Conservation (phyloP, 208 protist genomes). For the Leishmania lainsoni region DNA sequence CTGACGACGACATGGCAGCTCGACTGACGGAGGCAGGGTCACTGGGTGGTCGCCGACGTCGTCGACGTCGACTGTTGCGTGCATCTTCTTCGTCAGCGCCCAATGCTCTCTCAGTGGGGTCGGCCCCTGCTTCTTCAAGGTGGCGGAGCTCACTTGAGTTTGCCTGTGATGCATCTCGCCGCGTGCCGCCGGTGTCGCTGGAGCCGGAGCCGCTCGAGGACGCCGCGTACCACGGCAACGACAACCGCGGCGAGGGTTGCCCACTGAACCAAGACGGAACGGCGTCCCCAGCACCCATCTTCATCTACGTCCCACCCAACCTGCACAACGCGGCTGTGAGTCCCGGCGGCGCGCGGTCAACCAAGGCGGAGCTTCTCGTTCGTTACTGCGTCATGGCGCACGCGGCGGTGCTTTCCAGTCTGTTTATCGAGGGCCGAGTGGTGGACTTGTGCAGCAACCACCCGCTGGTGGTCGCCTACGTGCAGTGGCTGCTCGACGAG, state of each 20-base stretch:
- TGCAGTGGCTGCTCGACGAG: slow-evolving; percentile 60
- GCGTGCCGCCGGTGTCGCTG: slow-evolving; percentile 42
- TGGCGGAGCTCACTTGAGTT: slow-evolving; percentile 7
- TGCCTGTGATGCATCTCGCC: slow-evolving; percentile 32
- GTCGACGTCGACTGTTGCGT: not conserved
- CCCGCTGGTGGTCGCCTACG: slow-evolving; percentile 48
- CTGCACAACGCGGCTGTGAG: not conserved
- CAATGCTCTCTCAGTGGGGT: not conserved
- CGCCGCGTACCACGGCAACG: slow-evolving; percentile 73
- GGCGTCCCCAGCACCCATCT: slow-evolving; percentile 42
- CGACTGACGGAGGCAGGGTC: slow-evolving; percentile 6
- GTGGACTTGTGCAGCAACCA: slow-evolving; percentile 59
- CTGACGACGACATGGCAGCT: slow-evolving; percentile 48
- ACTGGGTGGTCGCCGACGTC: slow-evolving; percentile 9
- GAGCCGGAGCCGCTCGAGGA: slow-evolving; percentile 40
- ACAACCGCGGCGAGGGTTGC: slow-evolving; percentile 64
- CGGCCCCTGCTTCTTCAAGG: not conserved
- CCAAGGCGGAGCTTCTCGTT: slow-evolving; percentile 19
- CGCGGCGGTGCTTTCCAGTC: slow-evolving; percentile 58
- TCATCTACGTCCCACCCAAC: slow-evolving; percentile 32
- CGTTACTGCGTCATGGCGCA: slow-evolving; percentile 67
- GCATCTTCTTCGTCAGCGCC: not conserved
- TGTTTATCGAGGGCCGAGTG: slow-evolving; percentile 76
- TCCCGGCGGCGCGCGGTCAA: not conserved
- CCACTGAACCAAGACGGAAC: slow-evolving; percentile 56